Evolutionary conservation across 2,329 filamentous ascomycete species (phyloP).

Genomic region (Fusarium liriodendri): DNA sequence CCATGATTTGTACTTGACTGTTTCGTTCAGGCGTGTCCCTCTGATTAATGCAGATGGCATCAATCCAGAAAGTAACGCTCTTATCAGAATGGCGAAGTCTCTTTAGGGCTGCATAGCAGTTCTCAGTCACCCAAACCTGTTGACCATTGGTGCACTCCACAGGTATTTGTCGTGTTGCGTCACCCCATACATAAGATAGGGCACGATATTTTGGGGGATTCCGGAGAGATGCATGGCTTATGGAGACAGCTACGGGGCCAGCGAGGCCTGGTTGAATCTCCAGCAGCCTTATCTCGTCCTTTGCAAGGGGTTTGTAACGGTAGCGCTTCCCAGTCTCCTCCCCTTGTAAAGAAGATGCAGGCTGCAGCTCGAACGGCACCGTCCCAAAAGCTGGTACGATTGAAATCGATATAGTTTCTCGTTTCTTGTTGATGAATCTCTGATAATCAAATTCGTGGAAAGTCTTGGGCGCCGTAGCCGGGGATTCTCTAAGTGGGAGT

Average conservation of each 20-base stretch:
- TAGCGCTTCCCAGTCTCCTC: background rate
- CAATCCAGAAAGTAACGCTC: background rate
- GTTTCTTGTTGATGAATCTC: background rate
- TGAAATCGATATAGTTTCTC: background rate
- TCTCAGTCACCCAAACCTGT: background rate
- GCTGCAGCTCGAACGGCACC: background rate
- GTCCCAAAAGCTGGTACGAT: background rate
- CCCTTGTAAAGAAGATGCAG: background rate
- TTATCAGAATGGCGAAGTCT: background rate
- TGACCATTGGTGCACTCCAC: background rate
- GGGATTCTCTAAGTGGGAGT: background rate
- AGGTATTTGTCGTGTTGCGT: background rate
- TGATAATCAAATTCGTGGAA: background rate
- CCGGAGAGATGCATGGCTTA: background rate
- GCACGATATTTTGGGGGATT: background rate
- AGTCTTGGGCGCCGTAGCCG: background rate
- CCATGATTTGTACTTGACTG: background rate
- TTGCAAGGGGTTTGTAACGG: background rate
- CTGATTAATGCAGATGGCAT: background rate
- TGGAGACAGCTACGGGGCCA: background rate
- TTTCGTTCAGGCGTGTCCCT: background rate
- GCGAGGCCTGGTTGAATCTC: background rate
- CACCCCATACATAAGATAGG: background rate
- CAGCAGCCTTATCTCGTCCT: background rate
- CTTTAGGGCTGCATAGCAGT: background rate